A percentile compares a stretch with the other conserved stretches of the same genome.
Evolutionary conservation across 495 filamentous ascomycete genomes (phyloP).

Genomic region (Massariosphaeria phaeospora): DNA sequence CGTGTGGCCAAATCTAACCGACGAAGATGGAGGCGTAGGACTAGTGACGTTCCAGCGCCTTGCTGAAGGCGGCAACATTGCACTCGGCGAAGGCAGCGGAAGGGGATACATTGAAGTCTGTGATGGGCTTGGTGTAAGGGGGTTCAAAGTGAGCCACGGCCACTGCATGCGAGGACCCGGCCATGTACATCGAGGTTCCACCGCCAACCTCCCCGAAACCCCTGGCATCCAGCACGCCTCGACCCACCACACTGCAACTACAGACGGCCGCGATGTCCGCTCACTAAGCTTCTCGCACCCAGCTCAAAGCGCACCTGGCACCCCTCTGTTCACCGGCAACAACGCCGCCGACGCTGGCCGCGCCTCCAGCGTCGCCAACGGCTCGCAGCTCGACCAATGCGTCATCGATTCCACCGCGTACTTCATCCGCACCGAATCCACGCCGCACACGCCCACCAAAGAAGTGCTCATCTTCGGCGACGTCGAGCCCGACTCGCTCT

Average conservation of each 20-base stretch:
- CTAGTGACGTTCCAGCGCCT: constrained; percentile 86
- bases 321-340: constrained; percentile 22
- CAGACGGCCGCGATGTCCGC: constrained; percentile 23
- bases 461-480: constrained; percentile 93
- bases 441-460: constrained; percentile 27
- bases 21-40: constrained; percentile 91
- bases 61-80: constrained; percentile 77
- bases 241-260: not conserved
- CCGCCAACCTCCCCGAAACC: constrained; percentile 30
- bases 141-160: constrained; percentile 79
- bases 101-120: constrained; percentile 80
- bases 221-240: constrained; percentile 5
- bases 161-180: constrained; percentile 69
- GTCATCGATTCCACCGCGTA: constrained; percentile 76
- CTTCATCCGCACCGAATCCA: constrained; percentile 68
- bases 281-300: constrained; percentile 27
- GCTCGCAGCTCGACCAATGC: constrained; percentile 23
- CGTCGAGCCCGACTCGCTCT: constrained; percentile 85
- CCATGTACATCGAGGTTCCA: constrained; percentile 38
- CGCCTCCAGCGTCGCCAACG: constrained; percentile 19
- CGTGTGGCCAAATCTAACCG: constrained; percentile 95
- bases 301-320: constrained; percentile 25
- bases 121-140: constrained; percentile 73
- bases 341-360: constrained; percentile 24
- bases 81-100: constrained; percentile 67